phyloP scores from a whole-genome alignment of 805 yeast genomes.

The Zygosaccharomyces lentus region DNA sequence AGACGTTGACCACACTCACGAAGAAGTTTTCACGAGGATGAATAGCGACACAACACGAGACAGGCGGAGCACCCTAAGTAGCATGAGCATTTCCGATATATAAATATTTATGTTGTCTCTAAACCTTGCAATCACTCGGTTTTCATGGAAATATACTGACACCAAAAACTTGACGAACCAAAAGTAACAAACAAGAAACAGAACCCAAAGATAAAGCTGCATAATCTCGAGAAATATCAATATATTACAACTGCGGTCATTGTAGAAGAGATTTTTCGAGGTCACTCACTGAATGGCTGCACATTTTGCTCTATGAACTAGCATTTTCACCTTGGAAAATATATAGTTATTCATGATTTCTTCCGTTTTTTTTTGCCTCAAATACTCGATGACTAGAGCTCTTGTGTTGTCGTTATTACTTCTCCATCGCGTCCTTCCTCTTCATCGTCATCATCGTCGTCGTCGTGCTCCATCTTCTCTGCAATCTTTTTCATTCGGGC shows the following conservation, averaged over 20 bases:
- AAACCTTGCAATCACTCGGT: neutral
- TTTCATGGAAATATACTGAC: neutral
- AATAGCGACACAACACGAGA: neutral
- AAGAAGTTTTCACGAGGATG: neutral
- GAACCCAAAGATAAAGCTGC: neutral
- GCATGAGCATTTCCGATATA: slow-evolving; percentile 22
- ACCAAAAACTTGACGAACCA: neutral
- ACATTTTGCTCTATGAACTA: neutral
- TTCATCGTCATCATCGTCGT: slow-evolving; percentile 17
- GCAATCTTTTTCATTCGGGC: slow-evolving; percentile 64
- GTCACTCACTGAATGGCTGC: neutral
- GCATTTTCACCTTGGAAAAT: neutral
- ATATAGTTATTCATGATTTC: too few species aligned
- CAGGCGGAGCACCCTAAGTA: slow-evolving; percentile 14
- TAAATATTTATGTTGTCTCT: neutral
- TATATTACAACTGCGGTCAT: slow-evolving; percentile 6
- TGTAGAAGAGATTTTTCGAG: neutral
- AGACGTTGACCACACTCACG: neutral
- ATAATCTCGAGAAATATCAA: neutral
- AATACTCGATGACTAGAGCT: neutral
- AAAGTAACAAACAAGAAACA: neutral
- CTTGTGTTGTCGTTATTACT: neutral
- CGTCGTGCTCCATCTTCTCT: slow-evolving; percentile 36
- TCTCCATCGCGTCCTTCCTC: slow-evolving; percentile 4
- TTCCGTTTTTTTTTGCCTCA: neutral